phyloP scores from a whole-genome alignment of 2,329 filamentous ascomycete genomes.

The Cladophialophora psammophila region DNA sequence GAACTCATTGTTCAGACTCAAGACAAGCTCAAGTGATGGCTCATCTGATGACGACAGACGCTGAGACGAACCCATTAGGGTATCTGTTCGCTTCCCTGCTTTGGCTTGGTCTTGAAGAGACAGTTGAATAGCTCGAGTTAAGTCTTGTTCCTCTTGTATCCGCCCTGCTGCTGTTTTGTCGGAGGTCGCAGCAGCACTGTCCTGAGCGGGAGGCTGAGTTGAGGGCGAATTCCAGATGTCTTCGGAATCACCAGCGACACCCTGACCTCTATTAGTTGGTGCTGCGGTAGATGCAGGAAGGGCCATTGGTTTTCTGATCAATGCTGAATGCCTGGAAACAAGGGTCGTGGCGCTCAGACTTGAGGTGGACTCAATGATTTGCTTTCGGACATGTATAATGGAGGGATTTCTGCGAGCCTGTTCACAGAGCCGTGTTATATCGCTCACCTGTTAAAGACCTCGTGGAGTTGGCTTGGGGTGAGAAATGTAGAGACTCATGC shows the following conservation, averaged over 20 bases:
- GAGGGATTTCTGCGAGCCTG: neutral
- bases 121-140: constrained; percentile 20
- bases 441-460: neutral
- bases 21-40: constrained; percentile 4
- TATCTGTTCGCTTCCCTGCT: neutral
- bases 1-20: constrained; percentile 39
- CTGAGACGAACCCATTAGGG: neutral
- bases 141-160: neutral
- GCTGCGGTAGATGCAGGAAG: neutral
- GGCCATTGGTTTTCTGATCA: neutral
- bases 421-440: constrained; percentile 1
- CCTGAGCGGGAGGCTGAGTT: neutral
- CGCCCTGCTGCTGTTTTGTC: neutral
- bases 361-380: neutral
- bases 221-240: neutral
- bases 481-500: neutral
- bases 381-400: neutral
- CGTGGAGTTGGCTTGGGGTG: neutral
- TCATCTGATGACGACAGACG: neutral
- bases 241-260: neutral
- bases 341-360: neutral
- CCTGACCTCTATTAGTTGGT: neutral
- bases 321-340: neutral
- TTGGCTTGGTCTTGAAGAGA: constrained; percentile 22
- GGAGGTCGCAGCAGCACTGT: neutral